Conservation (phyloP, 2,329 filamentous ascomycete species). For the Aspergillus bombycis region DNA sequence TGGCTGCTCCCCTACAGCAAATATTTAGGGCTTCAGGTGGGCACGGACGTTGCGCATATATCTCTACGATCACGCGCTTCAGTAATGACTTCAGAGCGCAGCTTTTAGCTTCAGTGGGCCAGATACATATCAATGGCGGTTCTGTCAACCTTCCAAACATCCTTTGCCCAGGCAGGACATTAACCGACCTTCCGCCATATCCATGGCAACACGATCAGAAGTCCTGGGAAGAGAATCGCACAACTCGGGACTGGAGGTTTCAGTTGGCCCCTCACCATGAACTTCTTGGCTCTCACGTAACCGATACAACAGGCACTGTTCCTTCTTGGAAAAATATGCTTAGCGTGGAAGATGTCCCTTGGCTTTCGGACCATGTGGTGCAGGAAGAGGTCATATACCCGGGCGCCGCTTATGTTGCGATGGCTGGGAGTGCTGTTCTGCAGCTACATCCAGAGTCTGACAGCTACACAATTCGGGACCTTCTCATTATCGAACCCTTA, state of each 20-base stretch:
- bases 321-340: conserved; percentile 50
- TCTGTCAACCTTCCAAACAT: too few species aligned
- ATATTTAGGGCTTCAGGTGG: too few species aligned
- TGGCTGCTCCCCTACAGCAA: too few species aligned
- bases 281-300: conserved; percentile 18
- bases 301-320: conserved; percentile 19
- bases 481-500: too few species aligned
- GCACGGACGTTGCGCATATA: too few species aligned
- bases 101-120: too few species aligned
- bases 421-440: conserved; percentile 17
- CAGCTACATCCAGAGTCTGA: not conserved
- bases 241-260: conserved; percentile 6
- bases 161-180: not conserved
- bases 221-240: conserved; percentile 11
- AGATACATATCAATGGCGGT: too few species aligned
- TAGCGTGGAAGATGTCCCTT: conserved; percentile 34
- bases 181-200: conserved; percentile 8
- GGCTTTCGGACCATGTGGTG: conserved; percentile 50
- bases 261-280: conserved; percentile 10
- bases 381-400: conserved; percentile 19
- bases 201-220: conserved; percentile 9
- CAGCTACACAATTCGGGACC: not conserved
- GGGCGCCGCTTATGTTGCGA: conserved; percentile 18
- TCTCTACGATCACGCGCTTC: too few species aligned
- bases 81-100: too few species aligned